These are phyloP conservation scores for Pseudonectria buxi DNA, from an alignment of 2,329 filamentous ascomycete species.

Conservation along the genomic window DNA sequence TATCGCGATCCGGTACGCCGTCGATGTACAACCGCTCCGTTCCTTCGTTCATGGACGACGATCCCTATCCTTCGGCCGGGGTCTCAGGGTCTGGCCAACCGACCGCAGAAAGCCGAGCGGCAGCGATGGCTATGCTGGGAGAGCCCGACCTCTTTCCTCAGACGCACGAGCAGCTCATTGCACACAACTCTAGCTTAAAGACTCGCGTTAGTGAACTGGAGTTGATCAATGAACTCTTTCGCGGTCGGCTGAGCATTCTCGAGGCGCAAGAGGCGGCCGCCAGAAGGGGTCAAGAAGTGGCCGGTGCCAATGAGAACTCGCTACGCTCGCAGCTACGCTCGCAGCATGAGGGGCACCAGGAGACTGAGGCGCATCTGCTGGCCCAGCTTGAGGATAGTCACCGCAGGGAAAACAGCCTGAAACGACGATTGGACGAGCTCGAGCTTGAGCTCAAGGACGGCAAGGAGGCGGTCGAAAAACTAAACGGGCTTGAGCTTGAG, in stretches of 20 bases:
- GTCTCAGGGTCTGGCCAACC: conserved; percentile 42
- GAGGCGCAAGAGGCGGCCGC: conserved; percentile 69
- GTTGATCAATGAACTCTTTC: conserved; percentile 82
- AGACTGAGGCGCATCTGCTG: conserved; percentile 41
- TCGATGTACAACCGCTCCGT: conserved; percentile 68
- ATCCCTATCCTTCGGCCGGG: conserved; percentile 56
- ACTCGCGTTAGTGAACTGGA: conserved; percentile 93
- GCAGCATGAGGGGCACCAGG: conserved; percentile 43
- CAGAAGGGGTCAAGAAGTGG: conserved; percentile 52
- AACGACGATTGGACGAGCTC: conserved; percentile 73
- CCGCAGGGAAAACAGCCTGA: conserved; percentile 72
- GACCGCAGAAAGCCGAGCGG: conserved; percentile 43
- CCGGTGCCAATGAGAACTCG: conserved; percentile 48
- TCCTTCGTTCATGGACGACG: conserved; percentile 71
- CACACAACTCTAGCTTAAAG: conserved; percentile 80
- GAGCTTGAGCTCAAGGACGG: conserved; percentile 50
- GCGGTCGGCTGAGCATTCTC: conserved; percentile 68
- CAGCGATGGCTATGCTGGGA: conserved; percentile 43
- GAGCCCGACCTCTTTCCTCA: conserved; percentile 64
- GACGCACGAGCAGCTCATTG: conserved; percentile 72
- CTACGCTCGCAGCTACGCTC: conserved; percentile 50
- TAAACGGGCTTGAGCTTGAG: background rate
- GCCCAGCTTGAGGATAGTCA: conserved; percentile 69
- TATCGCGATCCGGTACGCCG: conserved; percentile 74
- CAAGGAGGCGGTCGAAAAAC: conserved; percentile 8